phyloP scores from a whole-genome alignment of 345 rosid genomes.

The Dipteronia sinensis region DNA sequence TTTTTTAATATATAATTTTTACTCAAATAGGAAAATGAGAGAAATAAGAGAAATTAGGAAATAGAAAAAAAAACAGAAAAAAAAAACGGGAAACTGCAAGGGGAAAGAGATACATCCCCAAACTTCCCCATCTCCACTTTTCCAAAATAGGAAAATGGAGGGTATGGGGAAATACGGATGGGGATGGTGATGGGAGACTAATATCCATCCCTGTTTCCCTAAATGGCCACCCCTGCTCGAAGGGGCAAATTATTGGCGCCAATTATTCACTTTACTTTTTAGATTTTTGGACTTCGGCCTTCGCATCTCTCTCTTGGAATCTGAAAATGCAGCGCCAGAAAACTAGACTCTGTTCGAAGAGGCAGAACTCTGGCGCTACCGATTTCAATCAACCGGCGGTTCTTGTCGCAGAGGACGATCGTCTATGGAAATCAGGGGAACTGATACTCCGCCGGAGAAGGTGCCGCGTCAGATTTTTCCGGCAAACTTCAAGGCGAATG shows the following conservation, averaged over 20 bases:
- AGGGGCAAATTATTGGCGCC: conserved; percentile 50
- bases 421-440: conserved; percentile 56
- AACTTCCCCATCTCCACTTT: too few relatives aligned
- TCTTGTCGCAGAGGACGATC: conserved; percentile 29
- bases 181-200: too few relatives aligned
- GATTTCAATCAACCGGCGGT: conserved; percentile 20
- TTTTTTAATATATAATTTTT: too few relatives aligned
- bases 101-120: too few relatives aligned
- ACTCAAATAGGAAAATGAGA: too few relatives aligned
- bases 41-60: too few relatives aligned
- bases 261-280: conserved; percentile 17
- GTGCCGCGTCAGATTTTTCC: conserved; percentile 73
- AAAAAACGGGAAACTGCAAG: too few relatives aligned
- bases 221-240: too few relatives aligned
- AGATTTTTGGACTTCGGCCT: not conserved
- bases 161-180: too few relatives aligned
- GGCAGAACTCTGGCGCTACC: conserved; percentile 14
- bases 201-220: too few relatives aligned
- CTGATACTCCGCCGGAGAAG: conserved; percentile 94
- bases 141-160: too few relatives aligned
- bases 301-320: not conserved
- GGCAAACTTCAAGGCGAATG: conserved; percentile 30
- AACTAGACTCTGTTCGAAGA: conserved; percentile 54
- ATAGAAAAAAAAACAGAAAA: too few relatives aligned
- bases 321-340: conserved; percentile 77